Conservation (phyloP, 345 rosid genomes). For the Citrus hindsii region DNA sequence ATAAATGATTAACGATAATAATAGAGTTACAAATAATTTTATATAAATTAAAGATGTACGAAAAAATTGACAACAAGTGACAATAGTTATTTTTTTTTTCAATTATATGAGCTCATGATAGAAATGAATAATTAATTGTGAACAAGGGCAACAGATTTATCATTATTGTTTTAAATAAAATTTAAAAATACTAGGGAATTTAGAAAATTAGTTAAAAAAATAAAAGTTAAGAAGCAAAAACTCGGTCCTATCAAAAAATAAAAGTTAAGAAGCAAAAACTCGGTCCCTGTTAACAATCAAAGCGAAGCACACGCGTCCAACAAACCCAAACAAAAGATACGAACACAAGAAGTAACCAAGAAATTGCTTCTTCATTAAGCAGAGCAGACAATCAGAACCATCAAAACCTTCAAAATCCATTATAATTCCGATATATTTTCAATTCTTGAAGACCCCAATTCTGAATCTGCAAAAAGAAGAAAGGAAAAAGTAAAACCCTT, state of each 20-base stretch:
- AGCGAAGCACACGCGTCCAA: not conserved
- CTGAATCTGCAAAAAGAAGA: not conserved
- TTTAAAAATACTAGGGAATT: too few relatives aligned
- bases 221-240: not conserved
- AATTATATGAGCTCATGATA: too few relatives aligned
- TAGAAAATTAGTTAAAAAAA: not conserved
- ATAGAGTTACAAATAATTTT: too few relatives aligned
- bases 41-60: too few relatives aligned
- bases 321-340: not conserved
- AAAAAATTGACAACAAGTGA: too few relatives aligned
- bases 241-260: not conserved
- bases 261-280: too few relatives aligned
- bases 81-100: too few relatives aligned
- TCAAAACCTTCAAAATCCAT: not conserved
- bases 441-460: not conserved
- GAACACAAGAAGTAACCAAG: not conserved
- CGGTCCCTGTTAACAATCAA: not conserved
- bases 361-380: not conserved
- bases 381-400: not conserved
- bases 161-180: too few relatives aligned
- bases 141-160: too few relatives aligned
- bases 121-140: too few relatives aligned
- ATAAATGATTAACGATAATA: too few relatives aligned
- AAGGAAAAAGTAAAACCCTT: not conserved
- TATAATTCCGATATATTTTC: not conserved